Conservation (phyloP, 1,284 basidiomycete genomes). For the Ustilago shanxiensis region DNA sequence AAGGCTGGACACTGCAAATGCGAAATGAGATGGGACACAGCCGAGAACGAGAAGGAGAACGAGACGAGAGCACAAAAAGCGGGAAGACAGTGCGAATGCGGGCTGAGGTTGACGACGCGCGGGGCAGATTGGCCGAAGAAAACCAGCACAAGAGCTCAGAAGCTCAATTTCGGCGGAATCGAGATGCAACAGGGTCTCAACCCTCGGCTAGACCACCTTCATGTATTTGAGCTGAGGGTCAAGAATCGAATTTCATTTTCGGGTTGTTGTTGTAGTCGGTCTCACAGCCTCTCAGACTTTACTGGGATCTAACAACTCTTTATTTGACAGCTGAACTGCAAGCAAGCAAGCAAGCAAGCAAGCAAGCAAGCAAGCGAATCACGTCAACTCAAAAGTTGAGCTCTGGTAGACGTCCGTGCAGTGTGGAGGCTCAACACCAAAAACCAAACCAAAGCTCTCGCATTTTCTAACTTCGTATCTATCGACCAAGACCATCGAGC, state of each 20-base stretch:
- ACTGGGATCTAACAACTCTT: neutral
- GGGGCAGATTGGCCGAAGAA: conserved; percentile 7
- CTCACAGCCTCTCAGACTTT: conserved; percentile 3
- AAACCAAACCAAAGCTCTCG: neutral
- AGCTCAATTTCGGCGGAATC: conserved; percentile 8
- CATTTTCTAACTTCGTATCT: neutral
- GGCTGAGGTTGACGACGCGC: conserved; percentile 6
- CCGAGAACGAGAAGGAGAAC: neutral
- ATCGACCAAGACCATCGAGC: neutral
- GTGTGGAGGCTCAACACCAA: conserved; percentile 13
- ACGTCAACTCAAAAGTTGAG: conserved; percentile 21
- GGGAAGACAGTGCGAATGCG: neutral
- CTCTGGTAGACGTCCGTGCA: conserved; percentile 19
- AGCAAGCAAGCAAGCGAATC: conserved; percentile 22
- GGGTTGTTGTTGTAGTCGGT: neutral
- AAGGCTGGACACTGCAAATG: conserved; percentile 9
- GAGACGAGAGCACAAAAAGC: neutral
- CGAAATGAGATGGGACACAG: neutral
- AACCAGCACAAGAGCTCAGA: neutral
- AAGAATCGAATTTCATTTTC: too few relatives aligned
- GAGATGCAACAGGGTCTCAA: conserved; percentile 8
- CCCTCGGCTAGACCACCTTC: neutral
- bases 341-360: too few relatives aligned
- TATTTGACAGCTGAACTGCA: neutral
- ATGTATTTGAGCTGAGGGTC: neutral